Evolutionary conservation across 75 land plant species (phyloP), one percentile per base, ranked within the genome.

Genomic region (Pinus albicaulis): DNA sequence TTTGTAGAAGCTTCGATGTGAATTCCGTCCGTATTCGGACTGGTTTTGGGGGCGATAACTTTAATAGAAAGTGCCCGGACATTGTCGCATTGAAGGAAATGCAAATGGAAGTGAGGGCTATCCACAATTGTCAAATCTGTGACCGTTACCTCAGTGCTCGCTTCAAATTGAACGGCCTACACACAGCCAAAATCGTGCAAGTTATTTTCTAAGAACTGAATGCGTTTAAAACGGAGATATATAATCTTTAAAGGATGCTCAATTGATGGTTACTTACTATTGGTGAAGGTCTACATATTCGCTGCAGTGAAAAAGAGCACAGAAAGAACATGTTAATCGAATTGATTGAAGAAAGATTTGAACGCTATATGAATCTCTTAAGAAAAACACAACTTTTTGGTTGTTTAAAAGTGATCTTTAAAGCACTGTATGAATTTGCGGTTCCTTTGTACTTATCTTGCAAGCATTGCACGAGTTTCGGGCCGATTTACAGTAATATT

Each of bases 21-120:
- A 34, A 85, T 85, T 17, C 86, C 86, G 56, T 85, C 86, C 25
- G 86, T 85, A 59, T 85, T 85, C 3, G 86, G 86, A 72, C 86
- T 85, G 61, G 31, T 60, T 38, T 74, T 52, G 2, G 86, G 86
- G 0, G 86, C 78, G 23, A 64, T 59, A 56, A 85, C 75, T 25
- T 60, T 80, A 41, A 85, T 48, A 0, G 55, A 53, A 55, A 52
- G 11, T 44, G 86, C 92, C 57, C 61, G 38, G 2, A 92, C 92
- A 28, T 83, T 83, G 13, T 72, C 14, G 59, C 91, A 86, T 60
- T 83, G 23, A 26, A 72, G 57, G 26, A 72, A 72, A 72, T 25
- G 25, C 34, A 72, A 72, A 72, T 72, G 74, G 20, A 55, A 53
- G 57, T 24, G 74, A 72, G 74, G 57, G 44, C 57, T 55, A 5